These are phyloP conservation scores for Trichoderma semiorbis DNA, from an alignment of 2,329 filamentous ascomycete genomes.

Conservation along the genomic window DNA sequence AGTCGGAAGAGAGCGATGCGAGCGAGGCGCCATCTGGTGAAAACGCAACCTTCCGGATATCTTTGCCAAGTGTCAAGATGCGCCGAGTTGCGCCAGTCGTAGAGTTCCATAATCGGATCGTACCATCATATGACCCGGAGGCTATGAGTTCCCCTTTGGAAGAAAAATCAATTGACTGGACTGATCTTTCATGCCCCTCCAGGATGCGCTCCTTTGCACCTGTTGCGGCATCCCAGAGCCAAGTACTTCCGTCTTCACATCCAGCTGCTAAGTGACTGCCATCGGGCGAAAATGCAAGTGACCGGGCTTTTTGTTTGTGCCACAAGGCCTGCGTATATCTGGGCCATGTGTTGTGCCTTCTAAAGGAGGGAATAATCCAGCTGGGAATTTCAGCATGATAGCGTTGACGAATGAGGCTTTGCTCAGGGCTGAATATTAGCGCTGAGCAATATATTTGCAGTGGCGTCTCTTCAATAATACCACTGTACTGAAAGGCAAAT, in stretches of 20 bases:
- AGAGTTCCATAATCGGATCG: not conserved
- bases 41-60: not conserved
- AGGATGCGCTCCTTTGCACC: not conserved
- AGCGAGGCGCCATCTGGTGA: not conserved
- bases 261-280: not conserved
- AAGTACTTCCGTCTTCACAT: not conserved
- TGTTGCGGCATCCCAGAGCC: not conserved
- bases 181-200: fast-evolving
- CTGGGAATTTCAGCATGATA: not conserved
- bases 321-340: not conserved
- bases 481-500: not conserved
- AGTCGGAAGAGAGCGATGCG: not conserved
- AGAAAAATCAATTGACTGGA: not conserved
- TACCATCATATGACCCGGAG: not conserved
- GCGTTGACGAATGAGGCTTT: not conserved
- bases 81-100: not conserved
- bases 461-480: not conserved
- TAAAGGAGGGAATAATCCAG: not conserved
- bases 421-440: not conserved
- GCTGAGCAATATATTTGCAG: not conserved
- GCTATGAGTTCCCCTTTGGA: not conserved
- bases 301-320: fast-evolving
- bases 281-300: not conserved
- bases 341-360: not conserved
- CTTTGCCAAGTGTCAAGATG: not conserved